These are phyloP conservation scores for Nemania serpens DNA, from an alignment of 2,329 filamentous ascomycete genomes.

Conservation along the genomic window DNA sequence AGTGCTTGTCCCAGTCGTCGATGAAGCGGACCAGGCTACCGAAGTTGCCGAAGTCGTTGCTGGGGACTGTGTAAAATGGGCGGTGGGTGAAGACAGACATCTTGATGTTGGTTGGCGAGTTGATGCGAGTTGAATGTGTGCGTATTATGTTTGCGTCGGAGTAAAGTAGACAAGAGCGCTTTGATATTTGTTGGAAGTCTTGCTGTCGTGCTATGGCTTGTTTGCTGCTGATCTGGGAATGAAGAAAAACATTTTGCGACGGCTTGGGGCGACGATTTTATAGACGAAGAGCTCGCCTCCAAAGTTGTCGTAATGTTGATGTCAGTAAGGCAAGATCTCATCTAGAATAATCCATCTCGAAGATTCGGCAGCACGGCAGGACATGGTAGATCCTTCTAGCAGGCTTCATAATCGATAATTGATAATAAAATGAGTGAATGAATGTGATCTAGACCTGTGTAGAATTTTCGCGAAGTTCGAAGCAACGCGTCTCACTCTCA, in stretches of 20 bases:
- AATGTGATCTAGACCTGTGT: not conserved
- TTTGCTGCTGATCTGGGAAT: slow-evolving; percentile 16
- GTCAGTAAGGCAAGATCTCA: slow-evolving; percentile 17
- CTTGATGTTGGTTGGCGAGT: slow-evolving; percentile 43
- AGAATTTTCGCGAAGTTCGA: slow-evolving; percentile 5
- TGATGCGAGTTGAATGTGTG: slow-evolving; percentile 17
- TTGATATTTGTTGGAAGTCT: slow-evolving; percentile 31
- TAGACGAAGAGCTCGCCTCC: slow-evolving; percentile 27
- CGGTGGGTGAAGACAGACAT: slow-evolving; percentile 64
- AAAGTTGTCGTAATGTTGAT: too few species aligned
- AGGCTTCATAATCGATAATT: not conserved
- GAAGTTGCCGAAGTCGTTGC: slow-evolving; percentile 61
- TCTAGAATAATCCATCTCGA: too few species aligned
- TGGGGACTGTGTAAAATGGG: slow-evolving; percentile 51
- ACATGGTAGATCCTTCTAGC: slow-evolving; percentile 31
- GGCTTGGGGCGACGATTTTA: slow-evolving; percentile 37
- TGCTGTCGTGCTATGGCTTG: slow-evolving; percentile 38
- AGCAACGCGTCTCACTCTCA: slow-evolving; percentile 12
- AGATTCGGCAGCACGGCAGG: slow-evolving; percentile 32
- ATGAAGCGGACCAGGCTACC: slow-evolving; percentile 67
- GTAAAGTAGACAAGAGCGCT: slow-evolving; percentile 4
- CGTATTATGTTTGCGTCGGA: slow-evolving; percentile 16
- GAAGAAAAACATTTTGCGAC: slow-evolving; percentile 18
- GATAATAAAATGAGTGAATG: too few species aligned
- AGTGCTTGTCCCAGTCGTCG: slow-evolving; percentile 65